Evolutionary conservation across 495 filamentous ascomycete genomes (phyloP).

Genomic region (Clavariopsis aquatica): DNA sequence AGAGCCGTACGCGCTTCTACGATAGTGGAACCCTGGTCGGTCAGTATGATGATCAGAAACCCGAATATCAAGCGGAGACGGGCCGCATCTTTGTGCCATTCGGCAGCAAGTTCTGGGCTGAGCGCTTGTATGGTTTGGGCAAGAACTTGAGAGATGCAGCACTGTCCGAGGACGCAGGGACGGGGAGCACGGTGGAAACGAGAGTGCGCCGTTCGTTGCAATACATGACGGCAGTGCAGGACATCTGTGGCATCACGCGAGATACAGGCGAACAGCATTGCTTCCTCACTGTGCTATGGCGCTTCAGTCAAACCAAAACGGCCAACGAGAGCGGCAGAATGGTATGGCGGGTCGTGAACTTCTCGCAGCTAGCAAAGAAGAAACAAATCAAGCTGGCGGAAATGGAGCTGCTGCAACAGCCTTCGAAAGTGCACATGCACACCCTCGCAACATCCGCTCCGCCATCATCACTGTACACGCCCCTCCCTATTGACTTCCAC

Average conservation of each 20-base stretch:
- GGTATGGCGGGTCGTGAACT: slow-evolving; percentile 28
- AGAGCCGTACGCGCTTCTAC: slow-evolving; percentile 41
- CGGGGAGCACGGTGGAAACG: slow-evolving; percentile 10
- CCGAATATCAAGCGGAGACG: slow-evolving; percentile 20
- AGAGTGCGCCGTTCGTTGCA: slow-evolving; percentile 21
- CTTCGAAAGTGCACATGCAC: background rate
- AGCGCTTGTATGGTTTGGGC: slow-evolving; percentile 30
- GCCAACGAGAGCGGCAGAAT: slow-evolving; percentile 16
- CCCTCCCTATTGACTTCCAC: slow-evolving; percentile 12
- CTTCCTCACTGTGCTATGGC: slow-evolving; percentile 30
- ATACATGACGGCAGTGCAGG: slow-evolving; percentile 30
- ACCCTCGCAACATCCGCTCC: background rate
- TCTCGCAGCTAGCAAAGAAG: background rate
- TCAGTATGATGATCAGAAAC: slow-evolving; percentile 18
- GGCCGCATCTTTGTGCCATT: slow-evolving; percentile 34
- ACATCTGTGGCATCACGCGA: slow-evolving; percentile 16
- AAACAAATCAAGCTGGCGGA: slow-evolving; percentile 9
- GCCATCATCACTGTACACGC: slow-evolving; percentile 8
- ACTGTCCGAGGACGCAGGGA: slow-evolving; percentile 7
- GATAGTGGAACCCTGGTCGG: slow-evolving; percentile 25
- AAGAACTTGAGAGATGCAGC: slow-evolving; percentile 28
- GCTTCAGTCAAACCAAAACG: slow-evolving; percentile 24
- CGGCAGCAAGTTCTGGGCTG: slow-evolving; percentile 44
- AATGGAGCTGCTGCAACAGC: background rate
- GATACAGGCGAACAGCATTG: slow-evolving; percentile 7